Evolutionary conservation across 1,139 yeast genomes (phyloP).

Genomic region (Blastobotrys capitulatus): DNA sequence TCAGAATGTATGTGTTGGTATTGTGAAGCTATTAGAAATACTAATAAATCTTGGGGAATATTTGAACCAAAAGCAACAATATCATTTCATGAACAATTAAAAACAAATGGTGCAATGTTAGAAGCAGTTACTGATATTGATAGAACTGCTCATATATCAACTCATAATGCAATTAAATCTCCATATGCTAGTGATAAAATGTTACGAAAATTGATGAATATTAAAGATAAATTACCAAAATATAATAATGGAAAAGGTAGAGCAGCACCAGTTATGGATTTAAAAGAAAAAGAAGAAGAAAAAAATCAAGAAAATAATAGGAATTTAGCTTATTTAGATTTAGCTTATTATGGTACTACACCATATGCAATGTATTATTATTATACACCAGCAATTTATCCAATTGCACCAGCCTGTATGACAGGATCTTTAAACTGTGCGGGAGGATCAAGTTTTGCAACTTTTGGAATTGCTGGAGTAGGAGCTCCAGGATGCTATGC

Average conservation of each 20-base stretch:
- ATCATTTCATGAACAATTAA: constrained; percentile 5
- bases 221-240: no score
- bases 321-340: no score
- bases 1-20: constrained; percentile 33
- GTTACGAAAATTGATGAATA: no score
- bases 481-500: not conserved
- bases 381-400: not conserved
- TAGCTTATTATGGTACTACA: no score
- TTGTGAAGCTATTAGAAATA: constrained; percentile 26
- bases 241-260: no score
- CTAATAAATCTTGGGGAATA: not conserved
- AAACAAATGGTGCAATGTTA: not conserved
- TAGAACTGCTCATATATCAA: constrained; percentile 15
- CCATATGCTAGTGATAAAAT: not conserved
- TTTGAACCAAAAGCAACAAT: not conserved
- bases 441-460: not conserved
- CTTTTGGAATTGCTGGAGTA: not conserved
- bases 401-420: not conserved
- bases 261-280: no score
- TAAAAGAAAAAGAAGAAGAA: no score
- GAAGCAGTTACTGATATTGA: not conserved
- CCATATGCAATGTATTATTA: not conserved
- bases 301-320: no score
- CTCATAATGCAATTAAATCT: constrained; percentile 18
- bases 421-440: not conserved